Evolutionary conservation across 768 basidiomycete genomes (phyloP).

Genomic region (Boletus sensibilis): DNA sequence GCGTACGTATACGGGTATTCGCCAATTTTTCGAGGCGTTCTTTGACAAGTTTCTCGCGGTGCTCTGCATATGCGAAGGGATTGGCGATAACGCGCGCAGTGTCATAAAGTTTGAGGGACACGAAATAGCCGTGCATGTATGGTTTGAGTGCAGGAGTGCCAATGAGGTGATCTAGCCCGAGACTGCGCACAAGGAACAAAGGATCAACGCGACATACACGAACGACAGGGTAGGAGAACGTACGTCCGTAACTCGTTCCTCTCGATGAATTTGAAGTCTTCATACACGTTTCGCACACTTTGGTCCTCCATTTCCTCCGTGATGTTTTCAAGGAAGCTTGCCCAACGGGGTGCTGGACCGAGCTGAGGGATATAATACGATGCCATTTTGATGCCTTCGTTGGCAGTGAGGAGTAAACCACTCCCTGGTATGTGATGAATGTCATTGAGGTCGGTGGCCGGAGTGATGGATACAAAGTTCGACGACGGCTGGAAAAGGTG

Average conservation of each 20-base stretch:
- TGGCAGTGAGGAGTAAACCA: slow-evolving; percentile 87
- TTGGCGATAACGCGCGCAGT: slow-evolving; percentile 94
- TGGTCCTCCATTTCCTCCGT: slow-evolving; percentile 98
- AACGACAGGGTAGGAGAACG: slow-evolving; percentile 32
- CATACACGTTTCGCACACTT: slow-evolving; percentile 74
- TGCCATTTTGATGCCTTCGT: slow-evolving; percentile 95
- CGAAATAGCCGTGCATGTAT: slow-evolving; percentile 99
- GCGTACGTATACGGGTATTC: slow-evolving; percentile 84
- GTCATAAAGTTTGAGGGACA: slow-evolving; percentile 93
- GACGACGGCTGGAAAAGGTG: slow-evolving; percentile 56
- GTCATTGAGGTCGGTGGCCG: slow-evolving; percentile 85
- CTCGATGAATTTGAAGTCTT: slow-evolving; percentile 98
- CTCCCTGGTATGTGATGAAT: slow-evolving; percentile 87
- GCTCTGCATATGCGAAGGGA: slow-evolving; percentile 93
- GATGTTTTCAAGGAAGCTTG: slow-evolving; percentile 95
- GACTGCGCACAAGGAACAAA: slow-evolving; percentile 41
- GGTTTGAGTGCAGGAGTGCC: slow-evolving; percentile 96
- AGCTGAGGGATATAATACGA: slow-evolving; percentile 95
- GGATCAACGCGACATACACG: neutral
- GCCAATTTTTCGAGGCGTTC: slow-evolving; percentile 93
- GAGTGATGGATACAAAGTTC: slow-evolving; percentile 92
- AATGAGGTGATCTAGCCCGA: slow-evolving; percentile 92
- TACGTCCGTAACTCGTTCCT: slow-evolving; percentile 81
- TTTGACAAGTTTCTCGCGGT: slow-evolving; percentile 83
- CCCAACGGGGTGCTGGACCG: slow-evolving; percentile 96